Evolutionary conservation across 805 yeast species (phyloP), one percentile per base, ranked within the genome.

Genomic region (Yamadazyma endophytica): DNA sequence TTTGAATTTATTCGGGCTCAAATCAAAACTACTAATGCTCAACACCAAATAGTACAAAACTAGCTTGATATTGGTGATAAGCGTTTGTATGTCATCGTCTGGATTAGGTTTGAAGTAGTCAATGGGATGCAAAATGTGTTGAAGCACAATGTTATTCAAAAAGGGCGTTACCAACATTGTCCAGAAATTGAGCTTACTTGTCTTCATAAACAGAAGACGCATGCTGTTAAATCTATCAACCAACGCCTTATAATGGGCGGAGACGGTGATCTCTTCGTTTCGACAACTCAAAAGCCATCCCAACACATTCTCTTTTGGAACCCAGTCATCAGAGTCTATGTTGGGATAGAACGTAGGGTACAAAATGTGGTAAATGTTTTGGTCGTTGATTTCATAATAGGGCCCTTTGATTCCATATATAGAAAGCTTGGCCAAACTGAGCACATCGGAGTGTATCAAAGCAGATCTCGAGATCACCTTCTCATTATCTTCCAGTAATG

Each of bases 321-420:
- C 26, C 68, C 70, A 66, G 29, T 63, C 64, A 36, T 63, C 69
- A 0, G 63, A 54, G 31, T 63, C 68, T 16, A 58, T 49, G 29
- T 64, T 64, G 24, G 69, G 69, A 29, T 58, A 65, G 43, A 61
- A 63, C 30, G 62, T 62, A 9, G 72, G 72, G 40, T 66, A 66
- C 12, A 64, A 46, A 18, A 66, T 64, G 33, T 66, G 71, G 24
- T 64, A 47, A 55, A 63, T 55, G 33, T 62, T 64, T 36, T 65
- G 72, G 32, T 64, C 70, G 27, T 50, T 55, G 32, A 64, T 52
- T 15, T 46, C 37, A 43, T 61, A 62, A 21, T 52, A 42, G 5
- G 57, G 44, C 5, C 71, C 71, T 36, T 63, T 66, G n/a, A 65
- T 57, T 17, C 68, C 69, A 28, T 57, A 31, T 16, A 61, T 59